These are phyloP conservation scores for Dactylellina haptotyla DNA, from an alignment of 2,329 filamentous ascomycete species.

Conservation along the genomic window DNA sequence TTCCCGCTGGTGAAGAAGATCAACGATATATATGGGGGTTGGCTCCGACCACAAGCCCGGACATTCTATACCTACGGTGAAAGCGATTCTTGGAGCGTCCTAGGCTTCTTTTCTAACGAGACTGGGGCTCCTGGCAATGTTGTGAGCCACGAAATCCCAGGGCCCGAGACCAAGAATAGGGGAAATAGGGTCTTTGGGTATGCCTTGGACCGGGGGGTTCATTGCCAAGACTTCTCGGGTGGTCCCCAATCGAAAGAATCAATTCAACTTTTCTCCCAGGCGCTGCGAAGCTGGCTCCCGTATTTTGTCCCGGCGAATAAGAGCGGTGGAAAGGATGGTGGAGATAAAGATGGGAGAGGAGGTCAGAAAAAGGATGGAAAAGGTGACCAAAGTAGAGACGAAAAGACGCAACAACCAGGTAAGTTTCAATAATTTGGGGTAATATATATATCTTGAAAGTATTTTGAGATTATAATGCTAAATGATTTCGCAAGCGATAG, in stretches of 20 bases:
- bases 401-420: neutral
- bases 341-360: neutral
- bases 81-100: slow-evolving; percentile 67
- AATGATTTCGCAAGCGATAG: no score
- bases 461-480: no score
- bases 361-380: neutral
- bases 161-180: slow-evolving; percentile 62
- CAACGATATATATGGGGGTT: slow-evolving; percentile 66
- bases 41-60: slow-evolving; percentile 58
- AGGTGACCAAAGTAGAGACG: neutral
- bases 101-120: slow-evolving; percentile 62
- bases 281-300: slow-evolving; percentile 38
- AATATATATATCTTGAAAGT: no score
- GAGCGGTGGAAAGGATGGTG: neutral
- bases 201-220: slow-evolving; percentile 63
- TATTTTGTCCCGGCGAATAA: slow-evolving; percentile 5
- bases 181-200: slow-evolving; percentile 65
- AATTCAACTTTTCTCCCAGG: slow-evolving; percentile 7
- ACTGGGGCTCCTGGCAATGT: slow-evolving; percentile 61
- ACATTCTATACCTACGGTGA: slow-evolving; percentile 61
- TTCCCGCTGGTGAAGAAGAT: slow-evolving; percentile 61
- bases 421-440: no score
- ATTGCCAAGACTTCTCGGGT: slow-evolving; percentile 65
- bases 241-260: slow-evolving; percentile 32
- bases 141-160: slow-evolving; percentile 62